Evolutionary conservation across 345 rosid genomes (phyloP), one percentile per base, ranked within the genome.

Genomic region (Syzygium grande): DNA sequence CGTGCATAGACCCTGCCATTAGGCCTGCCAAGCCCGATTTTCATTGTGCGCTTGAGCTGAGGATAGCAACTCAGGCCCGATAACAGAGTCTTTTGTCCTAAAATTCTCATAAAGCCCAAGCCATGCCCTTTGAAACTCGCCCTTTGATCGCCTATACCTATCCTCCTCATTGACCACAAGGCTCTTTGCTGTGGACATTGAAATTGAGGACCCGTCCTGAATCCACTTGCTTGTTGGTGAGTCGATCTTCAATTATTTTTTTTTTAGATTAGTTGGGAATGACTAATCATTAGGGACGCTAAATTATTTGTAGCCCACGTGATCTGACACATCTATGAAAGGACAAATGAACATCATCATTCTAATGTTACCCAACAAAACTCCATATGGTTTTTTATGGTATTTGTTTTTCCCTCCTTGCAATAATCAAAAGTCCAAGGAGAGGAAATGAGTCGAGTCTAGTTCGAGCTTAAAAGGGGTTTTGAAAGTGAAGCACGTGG

Each of bases 401-500:
- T 55, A 7, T 7, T 55, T 53, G 21, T 16, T 53, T 53, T 53
- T 53, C 21, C 55, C 55, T 53, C 55, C 55, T 53, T 11, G 59
- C 59, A 19, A 55, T 55, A 55, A 55, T 55, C 59, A 55, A 55
- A 55, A 55, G 59, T 55, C 61, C 41, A 4, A 38, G 41, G 41
- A 46, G 92, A 86, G 65, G 89, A 85, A 51, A 52, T 85, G 92
- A 93, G 86, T 49, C 51, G 91, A 85, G 87, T 5, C 68, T 6
- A 29, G 14, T 1, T 84, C 41, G 73, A 21, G 68, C 84, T 52
- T 93, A 89, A 87, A 91, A 73, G 93, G 94, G 13, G 84, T 86
- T 79, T 15, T 92, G 88, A 89, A 85, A 78, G 80, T 84, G 22
- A 84, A 27, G 38, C 88, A 93, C 61, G 86, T 89, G 86, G 95